phyloP scores from a whole-genome alignment of 1,284 basidiomycete genomes.

The Apiotrichum montevideense region DNA sequence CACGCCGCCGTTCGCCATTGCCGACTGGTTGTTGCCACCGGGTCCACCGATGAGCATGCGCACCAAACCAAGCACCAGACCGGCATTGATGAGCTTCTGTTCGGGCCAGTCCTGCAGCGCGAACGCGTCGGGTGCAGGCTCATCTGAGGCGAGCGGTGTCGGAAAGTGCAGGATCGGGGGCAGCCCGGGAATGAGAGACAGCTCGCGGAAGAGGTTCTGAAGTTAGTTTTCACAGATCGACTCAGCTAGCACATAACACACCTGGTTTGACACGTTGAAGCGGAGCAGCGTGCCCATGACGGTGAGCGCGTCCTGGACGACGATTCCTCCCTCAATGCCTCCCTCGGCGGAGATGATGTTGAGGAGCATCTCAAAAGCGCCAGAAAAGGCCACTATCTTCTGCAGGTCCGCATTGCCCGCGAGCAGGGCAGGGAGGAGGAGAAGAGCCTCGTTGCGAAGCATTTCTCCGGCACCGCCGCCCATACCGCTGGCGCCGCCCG shows the following conservation, averaged over 20 bases:
- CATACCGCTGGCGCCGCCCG: slow-evolving; percentile 20
- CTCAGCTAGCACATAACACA: slow-evolving; percentile 40
- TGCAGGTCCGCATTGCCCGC: slow-evolving; percentile 89
- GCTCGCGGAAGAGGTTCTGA: slow-evolving; percentile 95
- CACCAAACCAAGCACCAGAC: slow-evolving; percentile 69
- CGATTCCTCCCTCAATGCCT: slow-evolving; percentile 83
- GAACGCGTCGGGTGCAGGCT: slow-evolving; percentile 78
- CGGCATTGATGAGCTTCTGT: slow-evolving; percentile 75
- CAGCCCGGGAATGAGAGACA: slow-evolving; percentile 71
- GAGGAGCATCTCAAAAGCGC: slow-evolving; percentile 93
- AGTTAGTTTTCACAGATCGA: not conserved
- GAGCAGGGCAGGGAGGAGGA: slow-evolving; percentile 73
- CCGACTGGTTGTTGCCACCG: slow-evolving; percentile 61
- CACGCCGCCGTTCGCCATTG: slow-evolving; percentile 56
- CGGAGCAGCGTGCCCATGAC: slow-evolving; percentile 79
- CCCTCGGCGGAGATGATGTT: slow-evolving; percentile 81
- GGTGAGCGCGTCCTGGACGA: slow-evolving; percentile 76
- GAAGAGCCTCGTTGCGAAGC: slow-evolving; percentile 60
- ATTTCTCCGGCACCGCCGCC: slow-evolving; percentile 44
- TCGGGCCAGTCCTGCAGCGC: slow-evolving; percentile 94
- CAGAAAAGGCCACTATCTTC: slow-evolving; percentile 94
- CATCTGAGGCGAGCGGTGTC: slow-evolving; percentile 57
- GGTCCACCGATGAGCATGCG: slow-evolving; percentile 57
- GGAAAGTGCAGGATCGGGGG: slow-evolving; percentile 84
- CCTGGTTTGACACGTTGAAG: slow-evolving; percentile 94